These are phyloP conservation scores for Conringia planisiliqua DNA, from an alignment of 345 rosid genomes.

Conservation along the genomic window DNA sequence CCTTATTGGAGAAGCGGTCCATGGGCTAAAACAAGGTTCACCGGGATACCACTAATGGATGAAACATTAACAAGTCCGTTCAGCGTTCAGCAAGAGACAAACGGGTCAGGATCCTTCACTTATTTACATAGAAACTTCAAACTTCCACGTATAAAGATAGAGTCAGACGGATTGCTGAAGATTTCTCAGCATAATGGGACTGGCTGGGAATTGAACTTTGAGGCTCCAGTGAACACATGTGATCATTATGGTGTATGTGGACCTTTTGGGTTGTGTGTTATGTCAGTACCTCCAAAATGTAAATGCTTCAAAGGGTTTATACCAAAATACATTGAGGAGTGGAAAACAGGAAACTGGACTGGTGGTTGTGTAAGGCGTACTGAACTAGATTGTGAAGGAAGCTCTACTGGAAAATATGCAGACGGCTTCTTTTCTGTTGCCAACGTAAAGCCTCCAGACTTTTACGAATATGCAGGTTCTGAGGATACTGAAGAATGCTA, in stretches of 20 bases:
- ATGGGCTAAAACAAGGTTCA: slow-evolving; percentile 36
- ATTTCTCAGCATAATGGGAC: neutral
- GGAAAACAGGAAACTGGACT: slow-evolving; percentile 26
- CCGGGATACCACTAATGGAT: neutral
- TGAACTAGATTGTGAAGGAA: slow-evolving; percentile 11
- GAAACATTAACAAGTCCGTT: neutral
- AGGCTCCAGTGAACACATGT: neutral
- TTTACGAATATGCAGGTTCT: neutral
- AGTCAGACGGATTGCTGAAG: slow-evolving; percentile 10
- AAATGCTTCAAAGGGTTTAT: slow-evolving; percentile 25
- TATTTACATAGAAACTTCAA: neutral
- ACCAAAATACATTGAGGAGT: slow-evolving; percentile 14
- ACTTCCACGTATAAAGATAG: neutral
- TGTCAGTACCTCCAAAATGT: neutral
- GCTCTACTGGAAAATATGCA: neutral
- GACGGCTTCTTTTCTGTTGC: neutral
- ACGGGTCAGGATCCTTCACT: slow-evolving; percentile 2
- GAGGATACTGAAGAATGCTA: neutral
- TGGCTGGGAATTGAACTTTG: neutral
- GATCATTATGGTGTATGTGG: slow-evolving; percentile 16
- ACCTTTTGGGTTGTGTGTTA: slow-evolving; percentile 26
- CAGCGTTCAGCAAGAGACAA: slow-evolving; percentile 10
- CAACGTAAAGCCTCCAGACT: slow-evolving; percentile 25
- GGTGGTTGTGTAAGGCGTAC: slow-evolving; percentile 26
- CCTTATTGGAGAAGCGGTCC: slow-evolving; percentile 31